These are phyloP conservation scores for Penicillium brasilianum DNA, from an alignment of 2,329 filamentous ascomycete species.

Conservation along the genomic window DNA sequence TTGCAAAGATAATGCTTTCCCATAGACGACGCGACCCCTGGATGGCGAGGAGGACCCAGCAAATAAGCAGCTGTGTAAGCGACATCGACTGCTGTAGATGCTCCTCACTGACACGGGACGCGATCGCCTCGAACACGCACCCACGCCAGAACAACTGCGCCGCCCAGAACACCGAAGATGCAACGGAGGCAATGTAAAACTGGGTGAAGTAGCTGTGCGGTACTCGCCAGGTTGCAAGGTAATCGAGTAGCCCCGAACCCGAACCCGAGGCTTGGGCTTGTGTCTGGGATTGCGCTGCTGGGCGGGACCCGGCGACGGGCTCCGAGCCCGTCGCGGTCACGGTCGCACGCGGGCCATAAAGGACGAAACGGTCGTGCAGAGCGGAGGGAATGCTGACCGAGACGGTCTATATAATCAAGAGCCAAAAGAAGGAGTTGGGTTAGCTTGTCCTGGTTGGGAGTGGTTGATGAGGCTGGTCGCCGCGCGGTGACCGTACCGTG, in stretches of 20 bases:
- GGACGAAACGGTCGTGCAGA: constrained; percentile 61
- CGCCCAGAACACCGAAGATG: constrained; percentile 75
- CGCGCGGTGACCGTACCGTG: constrained; percentile 37
- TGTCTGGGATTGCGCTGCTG: constrained; percentile 15
- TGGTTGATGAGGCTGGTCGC: constrained; percentile 3
- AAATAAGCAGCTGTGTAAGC: constrained; percentile 65
- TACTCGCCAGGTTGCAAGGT: constrained; percentile 63
- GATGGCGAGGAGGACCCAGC: constrained; percentile 73
- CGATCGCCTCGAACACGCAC: constrained; percentile 56
- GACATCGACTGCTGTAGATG: constrained; percentile 57
- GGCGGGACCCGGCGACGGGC: constrained; percentile 9
- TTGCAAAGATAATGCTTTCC: constrained; percentile 71
- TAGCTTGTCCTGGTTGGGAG: constrained; percentile 3
- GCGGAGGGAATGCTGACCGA: constrained; percentile 57
- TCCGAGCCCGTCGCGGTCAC: constrained; percentile 36
- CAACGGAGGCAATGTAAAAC: constrained; percentile 78
- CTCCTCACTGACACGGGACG: constrained; percentile 46
- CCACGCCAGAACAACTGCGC: constrained; percentile 65
- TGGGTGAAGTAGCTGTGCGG: constrained; percentile 89
- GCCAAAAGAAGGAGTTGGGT: constrained; percentile 7
- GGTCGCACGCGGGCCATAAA: constrained; percentile 63
- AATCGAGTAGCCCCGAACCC: constrained; percentile 51
- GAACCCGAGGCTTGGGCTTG: constrained; percentile 10
- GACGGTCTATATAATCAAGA: constrained; percentile 48
- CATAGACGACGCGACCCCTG: constrained; percentile 78